Percentiles rank a stretch among this genome's conserved stretches.
These are phyloP conservation scores for Musa schizocarpa DNA, from an alignment of 176 grass and related monocot genomes.

Conservation along the genomic window DNA sequence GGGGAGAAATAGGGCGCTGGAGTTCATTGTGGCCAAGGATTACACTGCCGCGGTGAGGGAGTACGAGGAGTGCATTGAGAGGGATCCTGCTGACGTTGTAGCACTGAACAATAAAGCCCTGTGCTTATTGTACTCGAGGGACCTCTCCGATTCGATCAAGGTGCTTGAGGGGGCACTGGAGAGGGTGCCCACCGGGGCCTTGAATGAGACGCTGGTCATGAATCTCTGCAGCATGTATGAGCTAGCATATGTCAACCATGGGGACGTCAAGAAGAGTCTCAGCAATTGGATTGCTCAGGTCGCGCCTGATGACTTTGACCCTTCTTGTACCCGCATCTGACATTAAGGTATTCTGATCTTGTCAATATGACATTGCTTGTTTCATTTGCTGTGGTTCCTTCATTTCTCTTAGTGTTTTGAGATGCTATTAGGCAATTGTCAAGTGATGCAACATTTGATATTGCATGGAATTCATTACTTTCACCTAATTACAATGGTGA, in stretches of 20 bases:
- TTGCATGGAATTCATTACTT: no score
- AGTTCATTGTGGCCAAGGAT: slow-evolving; percentile 65
- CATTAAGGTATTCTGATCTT: not conserved
- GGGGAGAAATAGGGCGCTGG: slow-evolving; percentile 58
- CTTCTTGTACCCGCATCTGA: slow-evolving; percentile 65
- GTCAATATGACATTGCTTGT: not conserved
- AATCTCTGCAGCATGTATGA: slow-evolving; percentile 90
- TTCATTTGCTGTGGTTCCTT: no score
- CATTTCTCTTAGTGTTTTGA: no score
- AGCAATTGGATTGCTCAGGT: slow-evolving; percentile 39
- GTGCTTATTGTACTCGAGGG: slow-evolving; percentile 82
- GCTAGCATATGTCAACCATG: slow-evolving; percentile 72
- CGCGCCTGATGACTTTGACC: slow-evolving; percentile 70
- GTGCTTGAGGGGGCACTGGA: slow-evolving; percentile 72
- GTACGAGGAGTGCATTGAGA: slow-evolving; percentile 76
- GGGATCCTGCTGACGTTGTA: slow-evolving; percentile 52
- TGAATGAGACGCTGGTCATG: slow-evolving; percentile 23
- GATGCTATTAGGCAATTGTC: no score
- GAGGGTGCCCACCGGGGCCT: slow-evolving; percentile 48
- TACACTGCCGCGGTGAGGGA: slow-evolving; percentile 70
- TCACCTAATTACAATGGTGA: no score
- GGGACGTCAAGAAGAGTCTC: slow-evolving; percentile 63
- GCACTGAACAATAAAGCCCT: slow-evolving; percentile 84
- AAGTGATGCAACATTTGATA: no score
- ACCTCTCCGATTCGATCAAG: slow-evolving; percentile 79